Evolutionary conservation across 306 rosid species (phyloP).

Genomic region (Pterocarpus santalinus): DNA sequence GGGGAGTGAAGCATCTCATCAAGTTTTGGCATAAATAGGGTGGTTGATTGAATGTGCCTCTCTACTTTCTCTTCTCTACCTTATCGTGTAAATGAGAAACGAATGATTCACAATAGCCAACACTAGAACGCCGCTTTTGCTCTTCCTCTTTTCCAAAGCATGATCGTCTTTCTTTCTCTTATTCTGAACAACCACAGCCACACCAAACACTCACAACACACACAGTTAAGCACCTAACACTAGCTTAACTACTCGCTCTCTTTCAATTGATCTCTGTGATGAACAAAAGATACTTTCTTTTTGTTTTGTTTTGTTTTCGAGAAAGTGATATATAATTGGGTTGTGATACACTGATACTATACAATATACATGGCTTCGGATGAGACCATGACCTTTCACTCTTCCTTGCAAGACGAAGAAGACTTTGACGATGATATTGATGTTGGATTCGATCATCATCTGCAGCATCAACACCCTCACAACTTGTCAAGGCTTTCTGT

Average conservation of each 20-base stretch:
- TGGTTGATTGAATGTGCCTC: conserved; percentile 37
- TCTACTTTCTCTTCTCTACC: conserved; percentile 29
- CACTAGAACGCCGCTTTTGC: not conserved
- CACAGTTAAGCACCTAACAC: no score
- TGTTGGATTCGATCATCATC: conserved; percentile 42
- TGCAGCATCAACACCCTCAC: conserved; percentile 41
- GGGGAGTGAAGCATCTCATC: not conserved
- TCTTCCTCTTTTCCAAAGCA: not conserved
- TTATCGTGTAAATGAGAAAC: conserved; percentile 52
- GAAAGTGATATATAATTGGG: not conserved
- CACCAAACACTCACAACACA: not conserved
- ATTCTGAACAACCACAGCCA: not conserved
- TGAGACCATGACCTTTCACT: conserved; percentile 55
- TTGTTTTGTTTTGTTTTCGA: not conserved
- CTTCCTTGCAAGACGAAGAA: conserved; percentile 61
- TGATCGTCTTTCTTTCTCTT: not conserved
- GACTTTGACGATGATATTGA: conserved; percentile 54
- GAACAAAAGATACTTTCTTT: not conserved
- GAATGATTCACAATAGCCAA: conserved; percentile 50
- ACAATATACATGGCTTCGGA: conserved; percentile 58
- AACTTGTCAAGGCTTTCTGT: conserved; percentile 77
- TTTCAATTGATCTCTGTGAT: not conserved
- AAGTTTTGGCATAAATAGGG: conserved; percentile 53
- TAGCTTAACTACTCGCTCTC: not conserved
- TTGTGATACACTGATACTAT: not conserved